A percentile compares a stretch with the other conserved stretches of the same genome.
These are phyloP conservation scores for Amylocystis lapponica DNA, from an alignment of 768 basidiomycete species.

Conservation along the genomic window DNA sequence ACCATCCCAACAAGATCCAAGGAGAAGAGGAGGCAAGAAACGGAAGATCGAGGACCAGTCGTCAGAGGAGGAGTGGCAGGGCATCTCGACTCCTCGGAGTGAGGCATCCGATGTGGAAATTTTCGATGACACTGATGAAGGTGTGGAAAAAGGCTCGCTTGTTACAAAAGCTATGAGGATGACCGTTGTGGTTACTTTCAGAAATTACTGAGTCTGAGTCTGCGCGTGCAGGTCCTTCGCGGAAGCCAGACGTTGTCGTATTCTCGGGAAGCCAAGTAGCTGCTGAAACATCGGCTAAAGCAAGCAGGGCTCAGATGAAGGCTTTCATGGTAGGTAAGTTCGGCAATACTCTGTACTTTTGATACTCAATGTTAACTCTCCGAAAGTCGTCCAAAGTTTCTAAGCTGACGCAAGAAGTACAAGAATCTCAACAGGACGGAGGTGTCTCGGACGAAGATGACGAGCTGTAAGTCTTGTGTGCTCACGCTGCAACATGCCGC, in stretches of 20 bases:
- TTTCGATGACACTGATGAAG: not conserved
- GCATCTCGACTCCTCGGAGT: conserved; percentile 19
- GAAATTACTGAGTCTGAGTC: too few relatives aligned
- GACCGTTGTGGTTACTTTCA: too few relatives aligned
- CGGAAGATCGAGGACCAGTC: conserved; percentile 20
- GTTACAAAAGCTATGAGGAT: too few relatives aligned
- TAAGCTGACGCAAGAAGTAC: conserved; percentile 41
- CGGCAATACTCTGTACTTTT: too few relatives aligned
- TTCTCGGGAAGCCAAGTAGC: conserved; percentile 39
- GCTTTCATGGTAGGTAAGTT: conserved; percentile 65
- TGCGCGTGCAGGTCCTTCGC: too few relatives aligned
- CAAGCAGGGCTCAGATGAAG: conserved; percentile 44
- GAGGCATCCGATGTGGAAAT: conserved; percentile 7
- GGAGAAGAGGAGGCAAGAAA: conserved; percentile 10
- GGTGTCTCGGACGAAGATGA: conserved; percentile 39
- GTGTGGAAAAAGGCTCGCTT: not conserved
- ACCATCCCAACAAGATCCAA: not conserved
- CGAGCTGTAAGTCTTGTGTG: conserved; percentile 38
- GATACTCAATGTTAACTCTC: not conserved
- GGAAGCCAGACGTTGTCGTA: conserved; percentile 49
- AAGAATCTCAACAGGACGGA: conserved; percentile 17
- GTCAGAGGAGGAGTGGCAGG: conserved; percentile 37
- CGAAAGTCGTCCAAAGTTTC: conserved; percentile 78
- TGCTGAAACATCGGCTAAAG: conserved; percentile 14
- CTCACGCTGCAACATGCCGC: not conserved